phyloP scores from a whole-genome alignment of 768 basidiomycete genomes.

The Mycena maculata region DNA sequence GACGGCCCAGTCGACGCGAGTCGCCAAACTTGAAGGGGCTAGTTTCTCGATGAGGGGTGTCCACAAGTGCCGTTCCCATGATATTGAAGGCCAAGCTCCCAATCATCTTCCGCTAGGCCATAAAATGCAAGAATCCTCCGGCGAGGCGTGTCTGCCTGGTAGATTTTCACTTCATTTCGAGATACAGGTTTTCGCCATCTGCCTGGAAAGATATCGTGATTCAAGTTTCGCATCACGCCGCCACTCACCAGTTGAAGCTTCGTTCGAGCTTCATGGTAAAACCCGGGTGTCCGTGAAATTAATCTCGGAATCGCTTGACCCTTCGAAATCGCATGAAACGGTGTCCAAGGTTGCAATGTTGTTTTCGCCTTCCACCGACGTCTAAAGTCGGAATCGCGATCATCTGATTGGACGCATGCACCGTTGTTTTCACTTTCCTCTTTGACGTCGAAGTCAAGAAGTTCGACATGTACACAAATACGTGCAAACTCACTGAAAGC shows the following conservation, averaged over 20 bases:
- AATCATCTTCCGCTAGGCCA: neutral
- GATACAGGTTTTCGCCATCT: neutral
- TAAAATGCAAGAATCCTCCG: neutral
- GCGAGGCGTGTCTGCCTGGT: neutral
- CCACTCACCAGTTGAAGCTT: no score
- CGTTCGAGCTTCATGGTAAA: neutral
- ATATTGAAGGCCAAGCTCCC: neutral
- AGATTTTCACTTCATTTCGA: neutral
- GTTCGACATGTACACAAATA: no score
- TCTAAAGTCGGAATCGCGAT: no score
- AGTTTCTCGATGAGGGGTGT: neutral
- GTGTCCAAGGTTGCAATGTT: no score
- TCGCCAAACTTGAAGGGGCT: neutral
- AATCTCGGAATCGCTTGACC: neutral
- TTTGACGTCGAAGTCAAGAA: no score
- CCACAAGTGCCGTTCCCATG: neutral
- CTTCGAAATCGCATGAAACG: no score
- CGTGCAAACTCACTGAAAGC: no score
- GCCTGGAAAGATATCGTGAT: neutral
- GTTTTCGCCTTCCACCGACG: no score
- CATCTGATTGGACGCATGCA: no score
- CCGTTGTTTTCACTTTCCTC: no score
- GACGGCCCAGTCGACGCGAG: conserved; percentile 22
- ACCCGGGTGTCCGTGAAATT: neutral
- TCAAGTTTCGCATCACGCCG: no score